Base-by-base conservation (phyloP, 371 early-diverging fungal genomes). In the Mucor plumbeus region DNA sequence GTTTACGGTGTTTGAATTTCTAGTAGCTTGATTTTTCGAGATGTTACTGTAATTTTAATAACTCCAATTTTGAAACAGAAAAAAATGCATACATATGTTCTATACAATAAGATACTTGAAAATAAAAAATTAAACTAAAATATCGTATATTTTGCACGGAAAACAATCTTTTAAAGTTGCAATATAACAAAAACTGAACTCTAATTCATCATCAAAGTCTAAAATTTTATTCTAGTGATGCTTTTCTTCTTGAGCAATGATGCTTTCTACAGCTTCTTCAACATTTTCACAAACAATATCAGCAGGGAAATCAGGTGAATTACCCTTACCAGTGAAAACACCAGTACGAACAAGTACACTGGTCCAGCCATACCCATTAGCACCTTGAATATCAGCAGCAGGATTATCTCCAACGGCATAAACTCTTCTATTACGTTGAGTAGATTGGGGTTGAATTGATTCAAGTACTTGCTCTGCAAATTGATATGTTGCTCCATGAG, bases 341-440 rank as follows among this genome's bases (percentile, higher is more conserved):
- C 96, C 96, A 0, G 96, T 95, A 54, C 88, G 82, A 17, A 95
- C 95, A 33, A 95, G 72, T 10, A 94, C 72, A 21, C 90, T 90
- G 4, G 86, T 78, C 95, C 95, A 96, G 0, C 95, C 95, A 65
- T 90, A 85, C 1, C 69, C 79, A 68, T 93, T 93, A 7, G 96
- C 96, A 0, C 96, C 95, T 7, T 86, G 84, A 68, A 93, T 91
- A 73, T 93, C 94, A 1, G 87, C 80, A 14, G 81, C 83, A 21
- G 93, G 93, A 65, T 93, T 93, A 70, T 93, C 92, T 38, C 93
- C 93, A 26, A 93, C 79, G 8, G 92, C 93, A 67, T 80, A 88
- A 11, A 86, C 78, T 38, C 78, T 75, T n/a, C 50, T 35, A 8
- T 36, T 36, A 5, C 10, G 31, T 38, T 26, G 26, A 3, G 26